A percentile compares a stretch with the other conserved stretches of the same genome.
Evolutionary conservation across 208 protist species (phyloP).

Genomic region (Giardia muris): DNA sequence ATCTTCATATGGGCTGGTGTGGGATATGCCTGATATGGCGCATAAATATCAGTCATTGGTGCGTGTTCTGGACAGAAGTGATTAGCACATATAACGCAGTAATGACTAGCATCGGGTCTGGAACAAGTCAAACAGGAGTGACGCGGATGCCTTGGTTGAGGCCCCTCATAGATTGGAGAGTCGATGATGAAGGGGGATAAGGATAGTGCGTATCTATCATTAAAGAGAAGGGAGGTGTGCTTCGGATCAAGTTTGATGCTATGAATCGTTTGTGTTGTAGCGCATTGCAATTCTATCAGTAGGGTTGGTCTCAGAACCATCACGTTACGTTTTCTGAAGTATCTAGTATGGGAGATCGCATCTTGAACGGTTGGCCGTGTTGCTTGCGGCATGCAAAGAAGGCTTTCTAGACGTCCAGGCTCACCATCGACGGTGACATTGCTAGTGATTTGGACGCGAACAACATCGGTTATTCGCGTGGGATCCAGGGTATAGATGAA

Average conservation of each 20-base stretch:
- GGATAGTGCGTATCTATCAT: neutral
- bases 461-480: neutral
- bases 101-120: no score
- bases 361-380: neutral
- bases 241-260: neutral
- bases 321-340: neutral
- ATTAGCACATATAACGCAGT: no score
- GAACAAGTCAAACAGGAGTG: no score
- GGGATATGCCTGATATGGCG: no score
- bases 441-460: neutral
- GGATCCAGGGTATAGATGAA: neutral
- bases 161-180: neutral
- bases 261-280: neutral
- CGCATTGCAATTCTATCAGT: neutral
- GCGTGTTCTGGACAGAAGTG: no score
- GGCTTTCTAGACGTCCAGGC: neutral
- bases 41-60: no score
- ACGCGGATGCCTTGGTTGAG: neutral
- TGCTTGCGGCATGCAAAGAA: neutral
- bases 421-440: neutral
- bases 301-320: neutral
- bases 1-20: no score
- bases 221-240: neutral
- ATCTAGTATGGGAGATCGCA: neutral
- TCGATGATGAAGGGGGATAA: neutral